Evolutionary conservation across 2,329 filamentous ascomycete species (phyloP).

Genomic region (Ophiostoma sp.): DNA sequence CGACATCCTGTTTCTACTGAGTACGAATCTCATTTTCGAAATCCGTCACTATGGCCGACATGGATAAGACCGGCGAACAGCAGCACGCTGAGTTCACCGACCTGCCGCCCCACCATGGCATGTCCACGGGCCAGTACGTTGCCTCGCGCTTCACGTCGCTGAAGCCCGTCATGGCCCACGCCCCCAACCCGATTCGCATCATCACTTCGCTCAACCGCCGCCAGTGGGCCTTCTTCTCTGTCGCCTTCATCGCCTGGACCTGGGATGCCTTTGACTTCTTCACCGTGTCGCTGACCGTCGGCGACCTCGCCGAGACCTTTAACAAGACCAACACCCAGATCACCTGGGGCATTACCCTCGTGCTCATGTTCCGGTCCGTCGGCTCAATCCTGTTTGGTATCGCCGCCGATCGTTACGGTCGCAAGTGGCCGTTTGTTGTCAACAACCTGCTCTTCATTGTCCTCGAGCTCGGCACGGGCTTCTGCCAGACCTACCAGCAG

Average conservation of each 20-base stretch:
- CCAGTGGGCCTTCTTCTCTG: conserved; percentile 75
- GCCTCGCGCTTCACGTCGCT: conserved; percentile 56
- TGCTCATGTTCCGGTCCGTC: conserved; percentile 70
- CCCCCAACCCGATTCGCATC: conserved; percentile 71
- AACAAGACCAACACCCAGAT: conserved; percentile 62
- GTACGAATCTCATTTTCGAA: not conserved
- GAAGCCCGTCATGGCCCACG: conserved; percentile 54
- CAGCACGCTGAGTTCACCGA: conserved; percentile 30
- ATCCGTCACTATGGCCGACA: conserved; percentile 27
- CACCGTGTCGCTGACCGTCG: conserved; percentile 74
- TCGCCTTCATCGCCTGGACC: conserved; percentile 68
- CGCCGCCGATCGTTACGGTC: conserved; percentile 74
- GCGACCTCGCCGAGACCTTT: conserved; percentile 62
- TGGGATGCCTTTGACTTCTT: conserved; percentile 55
- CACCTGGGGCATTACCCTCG: conserved; percentile 73
- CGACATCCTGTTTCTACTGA: not conserved
- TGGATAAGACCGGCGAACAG: conserved; percentile 28
- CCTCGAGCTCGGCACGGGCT: conserved; percentile 70
- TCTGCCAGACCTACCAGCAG: conserved; percentile 67
- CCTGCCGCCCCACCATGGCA: conserved; percentile 50
- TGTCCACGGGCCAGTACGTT: conserved; percentile 50
- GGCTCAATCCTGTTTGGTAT: conserved; percentile 76
- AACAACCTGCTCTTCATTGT: conserved; percentile 68
- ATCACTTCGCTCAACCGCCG: conserved; percentile 62
- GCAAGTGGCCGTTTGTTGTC: conserved; percentile 80